Evolutionary conservation across 306 rosid genomes (phyloP).

Genomic region (Mimosa bimucronata): DNA sequence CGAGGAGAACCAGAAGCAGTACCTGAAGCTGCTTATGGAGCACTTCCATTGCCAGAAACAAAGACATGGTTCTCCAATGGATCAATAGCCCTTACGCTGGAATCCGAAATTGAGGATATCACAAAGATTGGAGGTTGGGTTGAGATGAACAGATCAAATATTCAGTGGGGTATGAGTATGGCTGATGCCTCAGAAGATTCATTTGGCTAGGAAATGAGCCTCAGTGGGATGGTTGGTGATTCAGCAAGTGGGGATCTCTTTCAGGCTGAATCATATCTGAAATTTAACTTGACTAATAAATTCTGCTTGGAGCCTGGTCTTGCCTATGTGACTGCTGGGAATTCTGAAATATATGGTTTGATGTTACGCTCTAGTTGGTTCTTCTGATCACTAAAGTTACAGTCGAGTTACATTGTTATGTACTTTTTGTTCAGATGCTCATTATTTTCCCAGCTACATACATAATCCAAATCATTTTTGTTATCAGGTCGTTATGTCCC

Average conservation of each 20-base stretch:
- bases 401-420: neutral
- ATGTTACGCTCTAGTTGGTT: constrained; percentile 82
- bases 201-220: constrained; percentile 79
- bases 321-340: constrained; percentile 58
- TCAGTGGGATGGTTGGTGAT: constrained; percentile 60
- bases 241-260: constrained; percentile 53
- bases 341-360: constrained; percentile 56
- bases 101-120: constrained; percentile 66
- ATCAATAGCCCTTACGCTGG: constrained; percentile 64
- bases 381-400: constrained; percentile 44
- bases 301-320: constrained; percentile 84
- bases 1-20: constrained; percentile 26
- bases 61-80: constrained; percentile 41
- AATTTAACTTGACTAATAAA: constrained; percentile 60
- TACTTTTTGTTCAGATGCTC: constrained; percentile 16
- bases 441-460: constrained; percentile 17
- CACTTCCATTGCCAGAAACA: constrained; percentile 32
- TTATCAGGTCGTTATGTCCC: neutral
- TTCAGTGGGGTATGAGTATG: constrained; percentile 67
- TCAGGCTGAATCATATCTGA: constrained; percentile 76
- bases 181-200: constrained; percentile 76
- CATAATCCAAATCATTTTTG: constrained; percentile 28
- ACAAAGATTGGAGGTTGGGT: constrained; percentile 85
- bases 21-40: constrained; percentile 50
- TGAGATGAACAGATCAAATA: constrained; percentile 61